Percentiles rank a stretch among this genome's conserved stretches.
These are phyloP conservation scores for Grigorovia transvaalensis DNA, from an alignment of 805 yeast species.

Conservation along the genomic window DNA sequence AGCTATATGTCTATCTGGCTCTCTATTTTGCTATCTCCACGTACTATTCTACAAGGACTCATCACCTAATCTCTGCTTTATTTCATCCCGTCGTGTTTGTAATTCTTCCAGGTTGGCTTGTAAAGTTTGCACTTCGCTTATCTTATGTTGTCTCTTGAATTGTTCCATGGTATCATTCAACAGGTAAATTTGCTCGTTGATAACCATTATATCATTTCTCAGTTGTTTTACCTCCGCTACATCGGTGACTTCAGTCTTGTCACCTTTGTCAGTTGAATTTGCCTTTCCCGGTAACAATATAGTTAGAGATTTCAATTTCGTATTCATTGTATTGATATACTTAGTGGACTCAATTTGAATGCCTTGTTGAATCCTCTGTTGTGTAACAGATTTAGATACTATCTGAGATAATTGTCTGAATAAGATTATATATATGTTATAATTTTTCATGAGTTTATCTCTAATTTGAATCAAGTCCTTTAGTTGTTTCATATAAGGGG, in stretches of 20 bases:
- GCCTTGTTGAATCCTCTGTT: constrained; percentile 38
- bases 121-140: constrained; percentile 63
- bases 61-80: constrained; percentile 49
- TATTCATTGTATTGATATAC: constrained; percentile 58
- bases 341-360: constrained; percentile 46
- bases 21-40: background rate
- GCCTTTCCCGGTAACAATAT: constrained; percentile 1
- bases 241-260: constrained; percentile 6
- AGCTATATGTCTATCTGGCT: background rate
- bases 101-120: constrained; percentile 50
- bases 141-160: constrained; percentile 55
- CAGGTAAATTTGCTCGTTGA: constrained; percentile 72
- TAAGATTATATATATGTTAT: constrained; percentile 40
- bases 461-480: constrained; percentile 33
- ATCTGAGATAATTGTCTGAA: constrained; percentile 35
- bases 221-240: constrained; percentile 47
- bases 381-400: constrained; percentile 33
- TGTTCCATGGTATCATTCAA: constrained; percentile 54
- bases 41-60: background rate
- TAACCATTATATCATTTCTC: constrained; percentile 72
- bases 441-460: constrained; percentile 37
- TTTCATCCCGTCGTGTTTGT: constrained; percentile 34
- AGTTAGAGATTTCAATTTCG: constrained; percentile 54
- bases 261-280: background rate
- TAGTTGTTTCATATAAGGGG: background rate